These are phyloP conservation scores for Furcasterigmium furcatum DNA, from an alignment of 2,329 filamentous ascomycete genomes.

Conservation along the genomic window DNA sequence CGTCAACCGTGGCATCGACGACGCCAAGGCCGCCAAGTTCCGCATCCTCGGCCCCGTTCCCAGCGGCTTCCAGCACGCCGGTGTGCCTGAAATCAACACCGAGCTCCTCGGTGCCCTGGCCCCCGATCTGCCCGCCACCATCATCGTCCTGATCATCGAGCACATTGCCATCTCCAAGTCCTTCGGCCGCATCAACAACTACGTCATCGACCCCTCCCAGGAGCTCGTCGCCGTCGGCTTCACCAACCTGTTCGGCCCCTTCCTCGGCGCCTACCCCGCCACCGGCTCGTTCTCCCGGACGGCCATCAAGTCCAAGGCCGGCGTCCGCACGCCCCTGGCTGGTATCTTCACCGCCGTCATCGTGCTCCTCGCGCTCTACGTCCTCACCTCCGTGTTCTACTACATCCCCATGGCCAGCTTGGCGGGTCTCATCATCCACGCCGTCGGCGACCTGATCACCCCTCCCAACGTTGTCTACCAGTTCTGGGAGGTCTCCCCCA, in stretches of 20 bases:
- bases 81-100: constrained; percentile 58
- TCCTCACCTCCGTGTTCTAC: constrained; percentile 73
- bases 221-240: constrained; percentile 77
- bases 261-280: constrained; percentile 56
- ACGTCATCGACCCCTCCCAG: constrained; percentile 75
- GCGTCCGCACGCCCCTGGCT: constrained; percentile 74
- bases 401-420: constrained; percentile 73
- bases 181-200: constrained; percentile 76
- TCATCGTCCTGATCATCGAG: constrained; percentile 78
- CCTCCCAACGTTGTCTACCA: constrained; percentile 71
- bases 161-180: constrained; percentile 84
- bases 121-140: constrained; percentile 65
- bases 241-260: constrained; percentile 71
- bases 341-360: constrained; percentile 76
- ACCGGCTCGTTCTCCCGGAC: constrained; percentile 59
- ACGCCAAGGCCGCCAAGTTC: constrained; percentile 53
- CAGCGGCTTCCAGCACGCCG: constrained; percentile 69
- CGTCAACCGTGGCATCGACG: constrained; percentile 57
- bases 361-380: constrained; percentile 75
- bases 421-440: constrained; percentile 78
- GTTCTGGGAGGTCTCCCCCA: constrained; percentile 73
- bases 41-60: constrained; percentile 66
- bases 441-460: constrained; percentile 73
- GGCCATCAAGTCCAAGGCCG: constrained; percentile 81
- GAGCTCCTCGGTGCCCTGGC: constrained; percentile 61